phyloP scores from a whole-genome alignment of 2,329 filamentous ascomycete genomes.

The Zasmidium angulare region DNA sequence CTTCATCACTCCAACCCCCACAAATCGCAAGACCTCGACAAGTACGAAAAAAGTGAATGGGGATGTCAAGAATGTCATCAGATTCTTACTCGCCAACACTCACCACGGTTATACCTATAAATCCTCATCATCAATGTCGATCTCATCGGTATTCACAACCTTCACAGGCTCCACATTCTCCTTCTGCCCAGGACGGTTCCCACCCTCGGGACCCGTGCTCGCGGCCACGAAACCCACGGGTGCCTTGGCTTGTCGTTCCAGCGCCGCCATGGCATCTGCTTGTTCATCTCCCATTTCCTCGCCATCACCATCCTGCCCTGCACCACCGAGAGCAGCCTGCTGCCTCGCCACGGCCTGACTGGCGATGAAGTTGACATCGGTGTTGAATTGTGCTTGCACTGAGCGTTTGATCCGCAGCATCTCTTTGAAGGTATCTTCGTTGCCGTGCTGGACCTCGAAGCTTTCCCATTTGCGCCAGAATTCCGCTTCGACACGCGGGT shows the following conservation, averaged over 20 bases:
- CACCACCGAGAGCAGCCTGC: conserved; percentile 43
- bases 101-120: conserved; percentile 19
- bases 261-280: conserved; percentile 81
- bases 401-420: conserved; percentile 98
- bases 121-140: conserved; percentile 36
- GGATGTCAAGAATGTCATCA: not conserved
- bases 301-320: conserved; percentile 44
- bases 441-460: conserved; percentile 96
- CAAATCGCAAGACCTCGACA: too few species aligned
- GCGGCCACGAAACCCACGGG: conserved; percentile 90
- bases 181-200: conserved; percentile 23
- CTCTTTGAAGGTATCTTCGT: conserved; percentile 99
- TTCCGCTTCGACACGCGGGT: conserved; percentile 81
- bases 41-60: too few species aligned
- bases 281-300: conserved; percentile 48
- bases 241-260: conserved; percentile 85
- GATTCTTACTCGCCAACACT: not conserved
- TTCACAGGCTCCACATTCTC: conserved; percentile 15
- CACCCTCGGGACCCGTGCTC: conserved; percentile 54
- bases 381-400: conserved; percentile 97
- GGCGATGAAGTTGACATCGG: conserved; percentile 97
- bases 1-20: too few species aligned
- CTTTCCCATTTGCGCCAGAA: conserved; percentile 98
- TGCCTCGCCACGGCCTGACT: conserved; percentile 89
- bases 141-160: conserved; percentile 32